Percentiles rank a stretch among this genome's conserved stretches.
These are phyloP conservation scores for Rhynchosporium graminicola DNA, from an alignment of 2,329 filamentous ascomycete species.

Conservation along the genomic window DNA sequence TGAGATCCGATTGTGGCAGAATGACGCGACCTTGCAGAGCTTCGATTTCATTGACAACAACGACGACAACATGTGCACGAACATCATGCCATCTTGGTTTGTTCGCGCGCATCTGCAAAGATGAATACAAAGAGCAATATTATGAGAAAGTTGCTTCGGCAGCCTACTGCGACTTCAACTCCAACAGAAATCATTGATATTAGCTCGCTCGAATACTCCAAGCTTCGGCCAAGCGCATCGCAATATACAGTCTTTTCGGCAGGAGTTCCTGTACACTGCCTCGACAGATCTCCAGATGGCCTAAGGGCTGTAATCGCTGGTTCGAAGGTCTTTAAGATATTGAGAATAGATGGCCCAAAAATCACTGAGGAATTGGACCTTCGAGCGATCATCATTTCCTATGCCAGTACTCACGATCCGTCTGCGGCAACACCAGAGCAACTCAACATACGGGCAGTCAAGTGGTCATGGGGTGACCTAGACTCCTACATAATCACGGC, in stretches of 20 bases:
- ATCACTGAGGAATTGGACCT: constrained; percentile 60
- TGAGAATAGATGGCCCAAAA: constrained; percentile 50
- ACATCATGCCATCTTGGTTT: constrained; percentile 34
- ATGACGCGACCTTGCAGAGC: background rate
- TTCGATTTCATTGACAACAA: background rate
- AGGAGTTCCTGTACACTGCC: constrained; percentile 54
- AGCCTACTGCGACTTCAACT: constrained; percentile 25
- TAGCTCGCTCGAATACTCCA: constrained; percentile 30
- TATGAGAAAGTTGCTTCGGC: constrained; percentile 39
- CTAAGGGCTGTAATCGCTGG: constrained; percentile 58
- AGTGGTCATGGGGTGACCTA: constrained; percentile 52
- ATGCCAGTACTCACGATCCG: constrained; percentile 47
- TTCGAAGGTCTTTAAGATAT: constrained; percentile 61
- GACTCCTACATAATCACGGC: constrained; percentile 61
- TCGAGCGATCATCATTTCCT: constrained; percentile 55
- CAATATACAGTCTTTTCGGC: constrained; percentile 57
- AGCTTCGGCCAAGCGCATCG: constrained; percentile 44
- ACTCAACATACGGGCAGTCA: constrained; percentile 63
- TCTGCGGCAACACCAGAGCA: constrained; percentile 51
- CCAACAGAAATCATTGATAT: constrained; percentile 31
- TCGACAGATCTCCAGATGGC: constrained; percentile 60
- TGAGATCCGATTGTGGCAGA: background rate
- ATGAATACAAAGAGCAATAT: constrained; percentile 40
- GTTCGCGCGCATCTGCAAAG: constrained; percentile 22
- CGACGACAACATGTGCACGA: constrained; percentile 12